phyloP scores from a whole-genome alignment of 2,329 filamentous ascomycete genomes.

The Colletotrichum navitas region DNA sequence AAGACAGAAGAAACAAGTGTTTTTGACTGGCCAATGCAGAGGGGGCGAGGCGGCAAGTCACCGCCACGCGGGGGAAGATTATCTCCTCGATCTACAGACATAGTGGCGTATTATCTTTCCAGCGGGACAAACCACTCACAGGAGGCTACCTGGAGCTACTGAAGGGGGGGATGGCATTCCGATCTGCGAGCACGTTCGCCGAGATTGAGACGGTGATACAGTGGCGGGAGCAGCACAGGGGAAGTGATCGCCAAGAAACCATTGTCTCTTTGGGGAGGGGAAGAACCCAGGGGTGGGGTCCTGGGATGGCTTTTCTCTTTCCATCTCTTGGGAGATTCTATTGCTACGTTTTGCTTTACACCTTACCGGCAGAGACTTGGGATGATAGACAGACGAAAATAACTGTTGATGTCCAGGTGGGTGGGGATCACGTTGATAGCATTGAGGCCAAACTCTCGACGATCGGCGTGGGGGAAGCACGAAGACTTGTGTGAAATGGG shows the following conservation, averaged over 20 bases:
- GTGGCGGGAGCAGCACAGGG: neutral
- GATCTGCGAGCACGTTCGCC: conserved; percentile 18
- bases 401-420: neutral
- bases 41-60: conserved; percentile 8
- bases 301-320: conserved; percentile 3
- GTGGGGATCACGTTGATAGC: conserved; percentile 5
- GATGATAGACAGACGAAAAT: neutral
- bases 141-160: neutral
- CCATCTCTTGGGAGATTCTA: neutral
- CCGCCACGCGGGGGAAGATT: neutral
- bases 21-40: conserved; percentile 23
- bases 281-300: neutral
- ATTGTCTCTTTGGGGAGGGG: neutral
- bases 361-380: neutral
- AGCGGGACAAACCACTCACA: neutral
- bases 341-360: neutral
- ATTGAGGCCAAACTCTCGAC: neutral
- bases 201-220: conserved; percentile 16
- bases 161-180: neutral
- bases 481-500: neutral
- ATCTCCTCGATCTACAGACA: conserved; percentile 15
- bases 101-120: neutral
- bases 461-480: conserved; percentile 7
- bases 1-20: conserved; percentile 8
- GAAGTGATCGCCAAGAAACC: conserved; percentile 6